Conservation (phyloP, 1,284 basidiomycete species). For the Trichosporon faecale region DNA sequence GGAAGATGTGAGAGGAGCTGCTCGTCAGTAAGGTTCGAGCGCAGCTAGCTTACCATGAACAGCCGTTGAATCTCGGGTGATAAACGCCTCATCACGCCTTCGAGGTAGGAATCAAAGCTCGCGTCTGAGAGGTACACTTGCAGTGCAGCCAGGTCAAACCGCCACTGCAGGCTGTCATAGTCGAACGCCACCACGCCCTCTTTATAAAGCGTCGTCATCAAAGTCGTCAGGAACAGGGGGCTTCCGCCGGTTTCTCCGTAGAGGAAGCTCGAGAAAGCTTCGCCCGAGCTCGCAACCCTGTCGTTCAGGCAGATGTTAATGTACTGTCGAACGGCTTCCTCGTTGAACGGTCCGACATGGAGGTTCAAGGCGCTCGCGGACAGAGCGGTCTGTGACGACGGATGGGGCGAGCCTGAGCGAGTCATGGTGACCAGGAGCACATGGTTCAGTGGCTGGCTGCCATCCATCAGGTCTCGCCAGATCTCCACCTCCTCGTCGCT, state of each 20-base stretch:
- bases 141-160: conserved; percentile 31
- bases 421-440: conserved; percentile 35
- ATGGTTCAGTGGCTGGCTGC: conserved; percentile 25
- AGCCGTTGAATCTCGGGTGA: conserved; percentile 28
- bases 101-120: conserved; percentile 36
- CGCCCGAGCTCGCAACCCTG: conserved; percentile 16
- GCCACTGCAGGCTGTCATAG: conserved; percentile 32
- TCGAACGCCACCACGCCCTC: conserved; percentile 36
- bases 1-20: conserved; percentile 39
- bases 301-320: conserved; percentile 30
- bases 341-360: conserved; percentile 26
- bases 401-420: neutral
- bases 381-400: conserved; percentile 6
- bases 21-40: neutral
- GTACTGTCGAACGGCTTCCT: conserved; percentile 29
- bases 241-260: conserved; percentile 35
- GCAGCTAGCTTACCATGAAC: conserved; percentile 25
- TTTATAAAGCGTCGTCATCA: conserved; percentile 34
- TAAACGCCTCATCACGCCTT: conserved; percentile 27
- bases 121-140: conserved; percentile 35
- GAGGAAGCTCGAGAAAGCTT: conserved; percentile 31
- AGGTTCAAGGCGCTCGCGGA: conserved; percentile 19
- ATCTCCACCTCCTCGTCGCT: conserved; percentile 33
- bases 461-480: conserved; percentile 30
- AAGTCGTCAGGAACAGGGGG: conserved; percentile 34